These are phyloP conservation scores for Pleurotus pulmonarius DNA, from an alignment of 768 basidiomycete genomes.

Conservation along the genomic window DNA sequence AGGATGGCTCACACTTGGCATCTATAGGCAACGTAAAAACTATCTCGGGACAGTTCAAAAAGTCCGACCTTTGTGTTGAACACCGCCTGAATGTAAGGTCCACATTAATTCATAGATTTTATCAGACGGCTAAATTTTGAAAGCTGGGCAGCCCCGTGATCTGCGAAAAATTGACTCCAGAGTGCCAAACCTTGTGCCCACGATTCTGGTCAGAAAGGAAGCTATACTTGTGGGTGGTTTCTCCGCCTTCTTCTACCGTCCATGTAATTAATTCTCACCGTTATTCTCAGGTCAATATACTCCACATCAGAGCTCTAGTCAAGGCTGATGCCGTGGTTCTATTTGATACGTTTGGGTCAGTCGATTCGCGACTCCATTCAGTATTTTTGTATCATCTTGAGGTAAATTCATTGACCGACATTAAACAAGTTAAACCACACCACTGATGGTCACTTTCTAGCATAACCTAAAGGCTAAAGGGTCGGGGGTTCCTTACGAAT, in stretches of 20 bases:
- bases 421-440: background rate
- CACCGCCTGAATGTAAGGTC: conserved; percentile 83
- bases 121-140: conserved; percentile 7
- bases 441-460: conserved; percentile 29
- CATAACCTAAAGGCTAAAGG: conserved; percentile 79
- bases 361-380: conserved; percentile 81
- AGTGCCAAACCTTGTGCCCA: conserved; percentile 91
- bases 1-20: conserved; percentile 14
- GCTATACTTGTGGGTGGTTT: conserved; percentile 69
- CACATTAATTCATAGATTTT: conserved; percentile 13
- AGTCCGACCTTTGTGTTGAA: conserved; percentile 82
- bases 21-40: conserved; percentile 76
- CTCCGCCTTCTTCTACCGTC: conserved; percentile 1
- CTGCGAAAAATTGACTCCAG: conserved; percentile 94
- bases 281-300: conserved; percentile 71
- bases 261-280: conserved; percentile 7
- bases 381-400: conserved; percentile 87
- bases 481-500: conserved; percentile 79
- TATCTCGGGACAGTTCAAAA: conserved; percentile 87
- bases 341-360: conserved; percentile 89
- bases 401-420: conserved; percentile 33
- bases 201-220: conserved; percentile 85
- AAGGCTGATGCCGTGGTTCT: conserved; percentile 90
- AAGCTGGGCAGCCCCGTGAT: conserved; percentile 73
- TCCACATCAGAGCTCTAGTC: conserved; percentile 92